Percentiles rank a stretch among this genome's conserved stretches.
These are phyloP conservation scores for Laburnicola sp. DNA, from an alignment of 2,329 filamentous ascomycete genomes.

Conservation along the genomic window DNA sequence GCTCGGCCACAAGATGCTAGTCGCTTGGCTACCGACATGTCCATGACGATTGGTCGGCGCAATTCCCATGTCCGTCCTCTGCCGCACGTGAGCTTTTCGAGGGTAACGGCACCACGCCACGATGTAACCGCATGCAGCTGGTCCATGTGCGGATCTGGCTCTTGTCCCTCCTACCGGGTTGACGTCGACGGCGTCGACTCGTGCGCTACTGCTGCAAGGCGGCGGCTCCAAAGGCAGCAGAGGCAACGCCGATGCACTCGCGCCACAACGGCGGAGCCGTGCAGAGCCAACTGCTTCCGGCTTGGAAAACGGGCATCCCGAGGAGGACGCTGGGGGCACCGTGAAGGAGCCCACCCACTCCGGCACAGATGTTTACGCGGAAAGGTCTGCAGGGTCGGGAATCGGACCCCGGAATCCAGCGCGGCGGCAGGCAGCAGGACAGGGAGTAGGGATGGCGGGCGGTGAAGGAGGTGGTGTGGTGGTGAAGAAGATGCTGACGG, in stretches of 20 bases:
- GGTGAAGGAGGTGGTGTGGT: neutral
- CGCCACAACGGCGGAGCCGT: too few relatives aligned
- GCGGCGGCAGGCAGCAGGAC: too few relatives aligned
- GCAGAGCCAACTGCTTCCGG: neutral
- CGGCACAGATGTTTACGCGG: neutral
- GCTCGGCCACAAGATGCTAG: neutral
- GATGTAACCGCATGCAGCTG: neutral
- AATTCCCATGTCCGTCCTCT: neutral
- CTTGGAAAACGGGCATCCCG: neutral
- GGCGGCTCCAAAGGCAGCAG: too few relatives aligned
- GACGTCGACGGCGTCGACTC: neutral
- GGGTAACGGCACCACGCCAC: neutral
- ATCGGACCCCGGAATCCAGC: neutral
- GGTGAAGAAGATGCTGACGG: too few relatives aligned
- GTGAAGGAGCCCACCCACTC: neutral
- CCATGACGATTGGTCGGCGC: neutral
- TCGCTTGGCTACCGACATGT: slow-evolving; percentile 1
- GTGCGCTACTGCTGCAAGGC: neutral
- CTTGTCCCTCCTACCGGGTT: neutral
- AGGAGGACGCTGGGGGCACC: neutral
- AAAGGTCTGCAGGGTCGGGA: neutral
- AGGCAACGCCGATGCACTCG: too few relatives aligned
- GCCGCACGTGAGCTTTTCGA: slow-evolving; percentile 1
- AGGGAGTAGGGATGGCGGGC: too few relatives aligned
- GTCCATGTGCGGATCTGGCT: neutral